Base-by-base conservation (phyloP, 352 stramenopile genomes). In the Aphanomyces astaci region DNA sequence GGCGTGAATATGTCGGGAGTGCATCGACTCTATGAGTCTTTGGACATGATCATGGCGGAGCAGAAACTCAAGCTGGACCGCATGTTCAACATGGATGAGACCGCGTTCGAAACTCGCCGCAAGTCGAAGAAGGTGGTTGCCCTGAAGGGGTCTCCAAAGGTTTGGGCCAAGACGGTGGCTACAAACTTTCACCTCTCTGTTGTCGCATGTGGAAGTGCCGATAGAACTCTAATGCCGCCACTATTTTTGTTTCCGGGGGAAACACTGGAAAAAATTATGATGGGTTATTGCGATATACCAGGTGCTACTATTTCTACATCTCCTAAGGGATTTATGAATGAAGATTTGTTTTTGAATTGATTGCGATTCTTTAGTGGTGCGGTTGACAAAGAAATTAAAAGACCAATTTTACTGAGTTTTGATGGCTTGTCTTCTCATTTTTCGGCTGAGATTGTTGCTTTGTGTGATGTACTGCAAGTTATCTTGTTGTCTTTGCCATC, bases 171-270 rank as follows among this genome's bases (percentile, higher is more conserved):
- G 3, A 57, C 67, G 1, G 13, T 46, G 3, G 19, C 69, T 0
- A 32, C 54, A 0, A 66, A 55, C 46, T 76, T 79, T 17, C 74
- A 79, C 36, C 66, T 77, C 40, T 55, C 72, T 0, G 71, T 77
- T n/a, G 40, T 79, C 11, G 66, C 66, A 0, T 77, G 72, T 33
- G 66, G 43, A 0, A 76, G 46, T 39, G 74, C 63, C 13, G 17
- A n/a, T 22, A 63, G 63, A 1, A 53, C 66, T 22, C 30, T 70
- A 4, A 28, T 79, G 0, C 59, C 63, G 0, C 69, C 66, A 0
- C 45, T 65, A 1, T 75, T 74, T 39, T 55, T 79, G 3, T 15
- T 75, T 0, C 63, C 56, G 17, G 71, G 71, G 15, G 33, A 71
- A 27, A 36, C 25, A 48, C 55, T 56, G n/a, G 31, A 9, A 9